phyloP scores from a whole-genome alignment of 1,139 yeast species.

The Insectozyma bohioensis region DNA sequence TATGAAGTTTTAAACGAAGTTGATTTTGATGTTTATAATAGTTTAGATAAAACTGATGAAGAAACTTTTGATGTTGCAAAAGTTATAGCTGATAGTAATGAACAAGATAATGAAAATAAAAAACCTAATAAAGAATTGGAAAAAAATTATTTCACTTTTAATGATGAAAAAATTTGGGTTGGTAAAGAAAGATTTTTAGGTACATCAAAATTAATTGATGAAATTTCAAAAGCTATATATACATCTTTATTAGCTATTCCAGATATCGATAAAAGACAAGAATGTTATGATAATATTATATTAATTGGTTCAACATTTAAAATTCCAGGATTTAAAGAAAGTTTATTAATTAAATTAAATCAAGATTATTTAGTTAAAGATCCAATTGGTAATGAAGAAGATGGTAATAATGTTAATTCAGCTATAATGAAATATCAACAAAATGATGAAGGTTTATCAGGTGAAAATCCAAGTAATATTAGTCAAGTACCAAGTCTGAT shows the following conservation, averaged over 20 bases:
- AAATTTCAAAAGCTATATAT: slow-evolving; percentile 56
- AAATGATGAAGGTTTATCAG: slow-evolving; percentile 34
- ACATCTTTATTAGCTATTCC: slow-evolving; percentile 54
- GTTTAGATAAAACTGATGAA: slow-evolving; percentile 31
- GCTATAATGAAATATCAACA: slow-evolving; percentile 48
- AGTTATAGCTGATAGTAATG: slow-evolving; percentile 63
- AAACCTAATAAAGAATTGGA: slow-evolving; percentile 63
- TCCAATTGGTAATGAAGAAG: slow-evolving; percentile 15
- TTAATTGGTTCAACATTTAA: slow-evolving; percentile 74
- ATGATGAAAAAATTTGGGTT: slow-evolving; percentile 55
- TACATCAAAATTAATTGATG: slow-evolving; percentile 53
- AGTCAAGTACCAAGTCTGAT: slow-evolving; percentile 78
- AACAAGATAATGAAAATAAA: slow-evolving; percentile 17
- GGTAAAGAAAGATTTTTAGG: slow-evolving; percentile 93
- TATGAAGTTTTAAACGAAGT: slow-evolving; percentile 72
- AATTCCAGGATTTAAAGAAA: slow-evolving; percentile 76
- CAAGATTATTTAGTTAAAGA: slow-evolving; percentile 54
- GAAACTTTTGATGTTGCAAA: slow-evolving; percentile 89
- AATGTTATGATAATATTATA: slow-evolving; percentile 82
- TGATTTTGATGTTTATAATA: slow-evolving; percentile 51
- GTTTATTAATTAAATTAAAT: slow-evolving; percentile 58
- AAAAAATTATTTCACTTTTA: slow-evolving; percentile 56
- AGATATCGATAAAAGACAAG: slow-evolving; percentile 73
- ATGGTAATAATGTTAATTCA: slow-evolving; percentile 35
- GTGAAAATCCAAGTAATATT: slow-evolving; percentile 25